phyloP scores from a whole-genome alignment of 139 green algal genomes.

The Bryopsis sp. region DNA sequence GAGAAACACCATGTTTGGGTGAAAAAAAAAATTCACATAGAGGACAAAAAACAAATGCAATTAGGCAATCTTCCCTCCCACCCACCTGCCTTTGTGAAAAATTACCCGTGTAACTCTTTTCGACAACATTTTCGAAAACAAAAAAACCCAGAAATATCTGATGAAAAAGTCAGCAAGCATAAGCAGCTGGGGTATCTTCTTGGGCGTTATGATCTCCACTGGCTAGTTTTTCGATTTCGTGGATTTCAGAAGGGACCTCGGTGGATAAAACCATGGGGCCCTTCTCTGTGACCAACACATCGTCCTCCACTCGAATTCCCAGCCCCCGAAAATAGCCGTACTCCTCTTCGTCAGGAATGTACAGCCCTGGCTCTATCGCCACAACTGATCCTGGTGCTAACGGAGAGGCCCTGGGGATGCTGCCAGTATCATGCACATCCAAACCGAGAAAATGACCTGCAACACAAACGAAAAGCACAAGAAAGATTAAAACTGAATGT shows the following conservation, averaged over 20 bases:
- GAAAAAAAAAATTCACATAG: too few species aligned
- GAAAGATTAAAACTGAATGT: too few species aligned
- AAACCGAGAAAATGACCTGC: background rate
- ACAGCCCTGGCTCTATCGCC: conserved; percentile 21
- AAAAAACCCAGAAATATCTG: too few species aligned
- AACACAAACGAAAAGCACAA: background rate
- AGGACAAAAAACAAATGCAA: too few species aligned
- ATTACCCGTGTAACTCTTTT: too few species aligned
- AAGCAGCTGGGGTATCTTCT: too few species aligned
- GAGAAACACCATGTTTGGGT: too few species aligned
- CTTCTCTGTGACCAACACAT: background rate
- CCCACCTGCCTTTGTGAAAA: too few species aligned
- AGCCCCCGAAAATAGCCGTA: conserved; percentile 6
- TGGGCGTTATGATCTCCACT: too few species aligned
- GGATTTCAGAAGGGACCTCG: background rate
- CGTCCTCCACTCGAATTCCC: conserved; percentile 14
- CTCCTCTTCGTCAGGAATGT: conserved; percentile 18
- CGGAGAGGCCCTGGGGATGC: background rate
- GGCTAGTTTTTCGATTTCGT: background rate
- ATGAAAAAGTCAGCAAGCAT: too few species aligned
- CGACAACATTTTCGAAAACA: too few species aligned
- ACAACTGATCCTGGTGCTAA: conserved; percentile 16
- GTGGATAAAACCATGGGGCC: background rate
- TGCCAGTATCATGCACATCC: background rate
- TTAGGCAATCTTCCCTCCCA: too few species aligned